Evolutionary conservation across 306 rosid genomes (phyloP).

Genomic region (Glycyrrhiza uralensis): DNA sequence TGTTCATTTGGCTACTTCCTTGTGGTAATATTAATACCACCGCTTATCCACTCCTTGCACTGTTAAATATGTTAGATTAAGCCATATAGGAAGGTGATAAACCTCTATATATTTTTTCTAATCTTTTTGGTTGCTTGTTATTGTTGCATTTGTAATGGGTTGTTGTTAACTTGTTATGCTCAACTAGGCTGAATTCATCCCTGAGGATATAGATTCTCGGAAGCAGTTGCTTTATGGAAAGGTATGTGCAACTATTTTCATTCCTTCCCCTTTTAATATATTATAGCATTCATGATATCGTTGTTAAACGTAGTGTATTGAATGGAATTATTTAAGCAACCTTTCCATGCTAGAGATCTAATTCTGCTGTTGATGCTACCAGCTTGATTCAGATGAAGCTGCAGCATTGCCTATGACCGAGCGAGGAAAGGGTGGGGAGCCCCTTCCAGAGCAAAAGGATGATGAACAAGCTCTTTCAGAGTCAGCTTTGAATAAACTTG

Average conservation of each 20-base stretch:
- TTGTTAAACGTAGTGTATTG: background rate
- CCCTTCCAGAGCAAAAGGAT: conserved; percentile 40
- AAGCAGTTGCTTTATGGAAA: conserved; percentile 52
- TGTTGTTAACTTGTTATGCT: conserved; percentile 6
- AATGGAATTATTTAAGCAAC: background rate
- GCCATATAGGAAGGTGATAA: conserved; percentile 58
- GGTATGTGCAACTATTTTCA: conserved; percentile 35
- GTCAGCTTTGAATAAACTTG: conserved; percentile 61
- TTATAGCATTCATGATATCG: background rate
- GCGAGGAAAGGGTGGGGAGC: conserved; percentile 48
- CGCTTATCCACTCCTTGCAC: conserved; percentile 56
- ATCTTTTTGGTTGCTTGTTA: background rate
- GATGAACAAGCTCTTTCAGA: conserved; percentile 73
- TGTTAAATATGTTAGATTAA: conserved; percentile 56
- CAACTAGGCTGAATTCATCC: conserved; percentile 75
- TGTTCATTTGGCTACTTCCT: background rate
- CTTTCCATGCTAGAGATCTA: background rate
- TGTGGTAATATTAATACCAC: conserved; percentile 40
- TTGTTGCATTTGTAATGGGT: background rate
- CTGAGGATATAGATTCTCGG: conserved; percentile 72
- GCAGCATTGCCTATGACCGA: conserved; percentile 47
- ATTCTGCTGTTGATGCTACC: conserved; percentile 15
- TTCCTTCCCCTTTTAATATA: background rate
- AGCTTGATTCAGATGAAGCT: conserved; percentile 58
- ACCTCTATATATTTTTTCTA: background rate